These are phyloP conservation scores for Flaveria brownii DNA, from an alignment of 129 eudicot genomes.

Conservation along the genomic window DNA sequence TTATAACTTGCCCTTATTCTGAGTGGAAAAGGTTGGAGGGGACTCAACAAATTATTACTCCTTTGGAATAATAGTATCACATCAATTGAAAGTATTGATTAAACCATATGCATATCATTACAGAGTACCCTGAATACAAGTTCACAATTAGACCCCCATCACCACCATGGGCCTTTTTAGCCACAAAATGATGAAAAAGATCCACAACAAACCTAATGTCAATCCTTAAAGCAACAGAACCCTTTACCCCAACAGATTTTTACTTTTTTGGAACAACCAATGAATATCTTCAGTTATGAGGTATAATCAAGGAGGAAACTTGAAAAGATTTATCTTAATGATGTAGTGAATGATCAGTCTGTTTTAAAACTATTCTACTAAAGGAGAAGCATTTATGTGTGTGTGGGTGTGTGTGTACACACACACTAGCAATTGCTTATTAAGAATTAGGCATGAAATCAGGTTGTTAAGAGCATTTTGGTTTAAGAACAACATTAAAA, in stretches of 20 bases:
- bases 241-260: constrained; percentile 33
- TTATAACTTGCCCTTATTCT: background rate
- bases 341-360: constrained; percentile 17
- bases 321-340: constrained; percentile 22
- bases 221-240: constrained; percentile 45
- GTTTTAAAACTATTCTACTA: constrained; percentile 14
- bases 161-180: constrained; percentile 34
- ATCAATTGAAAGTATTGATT: constrained; percentile 29
- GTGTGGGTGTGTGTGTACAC: background rate
- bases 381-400: constrained; percentile 12
- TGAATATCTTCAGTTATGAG: constrained; percentile 25
- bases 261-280: constrained; percentile 25
- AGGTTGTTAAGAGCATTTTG: constrained; percentile 10
- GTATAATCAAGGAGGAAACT: constrained; percentile 20
- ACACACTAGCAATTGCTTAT: background rate
- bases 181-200: constrained; percentile 29
- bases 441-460: constrained; percentile 6
- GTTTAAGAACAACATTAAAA: constrained; percentile 5
- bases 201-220: constrained; percentile 36
- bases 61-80: constrained; percentile 41
- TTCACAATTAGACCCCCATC: constrained; percentile 30
- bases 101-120: constrained; percentile 27
- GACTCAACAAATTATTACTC: constrained; percentile 28
- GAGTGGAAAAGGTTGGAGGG: constrained; percentile 25
- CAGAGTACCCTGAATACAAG: constrained; percentile 18